Conservation (phyloP, 768 basidiomycete genomes). For the Phylloporus rhodoxanthus region DNA sequence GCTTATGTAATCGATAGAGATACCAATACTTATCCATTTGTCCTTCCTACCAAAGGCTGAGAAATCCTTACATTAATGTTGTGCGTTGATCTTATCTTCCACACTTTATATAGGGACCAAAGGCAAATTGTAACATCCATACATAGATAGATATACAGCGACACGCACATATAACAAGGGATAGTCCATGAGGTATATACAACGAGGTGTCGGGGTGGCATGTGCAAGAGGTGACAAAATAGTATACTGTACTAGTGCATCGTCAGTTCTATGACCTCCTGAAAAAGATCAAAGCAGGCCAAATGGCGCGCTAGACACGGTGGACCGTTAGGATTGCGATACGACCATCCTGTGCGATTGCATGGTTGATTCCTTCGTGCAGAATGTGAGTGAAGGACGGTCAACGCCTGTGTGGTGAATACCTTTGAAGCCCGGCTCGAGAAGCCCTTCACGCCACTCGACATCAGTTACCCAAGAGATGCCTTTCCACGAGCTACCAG, state of each 20-base stretch:
- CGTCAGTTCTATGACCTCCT: neutral
- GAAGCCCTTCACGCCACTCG: slow-evolving; percentile 65
- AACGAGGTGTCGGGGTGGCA: slow-evolving; percentile 5
- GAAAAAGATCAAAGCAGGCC: neutral
- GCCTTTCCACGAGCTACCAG: slow-evolving; percentile 56
- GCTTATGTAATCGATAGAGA: slow-evolving; percentile 5
- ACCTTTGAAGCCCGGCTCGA: slow-evolving; percentile 68
- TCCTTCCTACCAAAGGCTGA: neutral
- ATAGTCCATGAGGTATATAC: slow-evolving; percentile 9
- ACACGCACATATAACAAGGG: neutral
- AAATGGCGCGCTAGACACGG: slow-evolving; percentile 32
- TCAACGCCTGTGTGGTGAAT: slow-evolving; percentile 2
- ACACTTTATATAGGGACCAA: too few relatives aligned
- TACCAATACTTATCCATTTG: neutral
- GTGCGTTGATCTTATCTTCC: neutral
- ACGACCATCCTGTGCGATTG: slow-evolving; percentile 73
- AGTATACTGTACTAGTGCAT: slow-evolving; percentile 22
- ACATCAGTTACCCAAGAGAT: slow-evolving; percentile 74
- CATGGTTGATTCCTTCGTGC: slow-evolving; percentile 67
- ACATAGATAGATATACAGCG: slow-evolving; percentile 1
- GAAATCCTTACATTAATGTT: neutral
- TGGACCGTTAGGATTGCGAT: slow-evolving; percentile 72
- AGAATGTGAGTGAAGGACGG: neutral
- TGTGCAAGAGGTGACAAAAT: slow-evolving; percentile 1
- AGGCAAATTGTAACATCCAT: neutral